Evolutionary conservation across 495 filamentous ascomycete species (phyloP).

Genomic region (Penicillium mononematosum): DNA sequence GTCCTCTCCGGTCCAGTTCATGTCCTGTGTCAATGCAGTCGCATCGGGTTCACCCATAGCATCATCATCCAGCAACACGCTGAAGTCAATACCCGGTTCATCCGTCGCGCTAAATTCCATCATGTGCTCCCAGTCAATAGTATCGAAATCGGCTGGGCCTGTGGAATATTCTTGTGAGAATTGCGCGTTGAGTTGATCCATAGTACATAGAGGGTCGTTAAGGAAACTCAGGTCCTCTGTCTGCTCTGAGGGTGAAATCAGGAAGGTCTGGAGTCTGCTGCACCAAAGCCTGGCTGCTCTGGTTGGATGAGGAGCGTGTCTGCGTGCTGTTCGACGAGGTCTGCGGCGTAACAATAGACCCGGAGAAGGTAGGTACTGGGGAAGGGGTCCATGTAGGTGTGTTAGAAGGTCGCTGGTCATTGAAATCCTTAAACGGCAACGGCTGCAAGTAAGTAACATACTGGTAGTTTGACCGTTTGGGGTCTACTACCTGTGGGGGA

Average conservation of each 20-base stretch:
- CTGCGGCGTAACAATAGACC: neutral
- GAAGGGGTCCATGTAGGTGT: neutral
- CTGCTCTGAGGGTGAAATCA: neutral
- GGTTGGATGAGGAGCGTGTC: neutral
- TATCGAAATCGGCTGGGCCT: too few species aligned
- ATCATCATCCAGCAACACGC: neutral
- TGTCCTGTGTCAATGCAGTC: neutral
- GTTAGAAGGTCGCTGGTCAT: neutral
- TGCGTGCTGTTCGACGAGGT: neutral
- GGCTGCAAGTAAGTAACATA: constrained; percentile 11
- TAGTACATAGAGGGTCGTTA: neutral
- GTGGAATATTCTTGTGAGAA: neutral
- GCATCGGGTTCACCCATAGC: neutral
- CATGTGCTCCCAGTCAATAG: neutral
- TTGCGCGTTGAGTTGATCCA: neutral
- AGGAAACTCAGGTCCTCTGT: neutral
- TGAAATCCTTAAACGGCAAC: neutral
- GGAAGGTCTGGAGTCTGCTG: neutral
- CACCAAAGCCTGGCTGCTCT: neutral
- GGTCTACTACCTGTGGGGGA: neutral
- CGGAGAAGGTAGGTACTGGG: neutral
- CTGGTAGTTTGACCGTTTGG: constrained; percentile 8
- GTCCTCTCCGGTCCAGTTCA: neutral
- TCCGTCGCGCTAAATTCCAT: neutral
- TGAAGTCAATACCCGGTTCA: neutral